These are phyloP conservation scores for Teunomyces funiuensis DNA, from an alignment of 805 yeast species.

Conservation along the genomic window DNA sequence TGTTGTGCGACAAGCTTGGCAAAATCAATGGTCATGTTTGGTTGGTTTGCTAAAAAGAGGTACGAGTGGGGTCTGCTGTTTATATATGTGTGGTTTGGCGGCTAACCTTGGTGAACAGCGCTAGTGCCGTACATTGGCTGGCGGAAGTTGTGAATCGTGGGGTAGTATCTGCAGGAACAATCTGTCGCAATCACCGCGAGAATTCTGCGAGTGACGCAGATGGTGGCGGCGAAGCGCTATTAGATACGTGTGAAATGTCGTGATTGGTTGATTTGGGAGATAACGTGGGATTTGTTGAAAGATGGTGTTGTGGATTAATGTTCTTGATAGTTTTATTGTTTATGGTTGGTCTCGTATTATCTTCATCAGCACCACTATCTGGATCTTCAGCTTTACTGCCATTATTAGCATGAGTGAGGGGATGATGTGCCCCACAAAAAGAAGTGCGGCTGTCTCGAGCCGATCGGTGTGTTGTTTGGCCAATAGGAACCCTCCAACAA, in stretches of 20 bases:
- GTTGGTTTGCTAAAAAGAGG: background rate
- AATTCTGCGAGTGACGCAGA: too few species aligned
- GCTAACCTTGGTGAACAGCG: background rate
- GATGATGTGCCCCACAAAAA: background rate
- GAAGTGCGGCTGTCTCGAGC: background rate
- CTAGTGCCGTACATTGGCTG: constrained; percentile 3
- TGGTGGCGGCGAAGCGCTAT: too few species aligned
- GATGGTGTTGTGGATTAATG: too few species aligned
- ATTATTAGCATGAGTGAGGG: background rate
- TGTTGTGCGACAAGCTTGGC: constrained; percentile 4
- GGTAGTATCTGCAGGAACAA: background rate
- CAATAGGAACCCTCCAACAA: background rate
- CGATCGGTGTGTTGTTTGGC: background rate
- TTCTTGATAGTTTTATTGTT: too few species aligned
- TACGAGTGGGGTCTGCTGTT: background rate
- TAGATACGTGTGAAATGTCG: too few species aligned
- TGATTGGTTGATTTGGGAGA: too few species aligned
- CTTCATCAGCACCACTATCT: background rate
- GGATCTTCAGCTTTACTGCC: background rate
- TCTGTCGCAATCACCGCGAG: too few species aligned
- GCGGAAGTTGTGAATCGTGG: background rate
- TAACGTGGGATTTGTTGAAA: too few species aligned
- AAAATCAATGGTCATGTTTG: constrained; percentile 7
- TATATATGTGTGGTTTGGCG: too few species aligned
- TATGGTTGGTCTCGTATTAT: background rate